Evolutionary conservation across 2,329 filamentous ascomycete genomes (phyloP), one percentile per base, ranked within the genome.

Genomic region (Alternaria sp.): DNA sequence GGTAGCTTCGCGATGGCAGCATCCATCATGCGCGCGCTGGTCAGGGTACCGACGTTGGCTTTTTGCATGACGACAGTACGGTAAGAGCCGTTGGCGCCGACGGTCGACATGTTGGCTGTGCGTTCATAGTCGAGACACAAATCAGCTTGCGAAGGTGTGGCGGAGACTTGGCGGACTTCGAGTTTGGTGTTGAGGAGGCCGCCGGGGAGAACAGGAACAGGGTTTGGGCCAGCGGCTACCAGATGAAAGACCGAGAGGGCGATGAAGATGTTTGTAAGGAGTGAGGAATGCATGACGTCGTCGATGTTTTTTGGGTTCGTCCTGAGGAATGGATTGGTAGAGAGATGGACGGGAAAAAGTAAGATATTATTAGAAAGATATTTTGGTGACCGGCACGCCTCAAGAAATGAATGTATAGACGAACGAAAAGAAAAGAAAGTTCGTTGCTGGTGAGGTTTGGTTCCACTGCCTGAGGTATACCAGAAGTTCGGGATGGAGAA

Each of bases 51-150:
- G 46, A 80, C 66, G 28, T 75, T 78, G 14, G 81, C 79, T 34
- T 79, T 80, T 55, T 79, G 77, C 49, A 84, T 69, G 69, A 82
- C 82, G 11, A 81, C 81, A n/a, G 78, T 78, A 54, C 83, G 82
- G 59, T 81, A 81, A 53, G 81, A 81, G 60, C 78, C 68, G 73
- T 84, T 85, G 55, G 74, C 63, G 60, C 80, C 81, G 62, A 84
- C 79, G 61, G 78, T 80, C 22, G 82, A 83, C 60, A 83, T 78
- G 71, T 84, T 85, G 62, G 83, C 83, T 22, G 80, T 81, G 50
- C 68, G 72, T 59, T 79, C 72, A 70, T 85, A 84, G 69, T 83
- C 78, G 53, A 74, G 62, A 72, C 82, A 84, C 50, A 74, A 60
- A 16, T 74, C 65, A 45, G 64, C 66, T 54, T 66, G 66, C 12